Conservation (phyloP, 805 yeast genomes). For the Sugiyamaella lignohabitans region DNA sequence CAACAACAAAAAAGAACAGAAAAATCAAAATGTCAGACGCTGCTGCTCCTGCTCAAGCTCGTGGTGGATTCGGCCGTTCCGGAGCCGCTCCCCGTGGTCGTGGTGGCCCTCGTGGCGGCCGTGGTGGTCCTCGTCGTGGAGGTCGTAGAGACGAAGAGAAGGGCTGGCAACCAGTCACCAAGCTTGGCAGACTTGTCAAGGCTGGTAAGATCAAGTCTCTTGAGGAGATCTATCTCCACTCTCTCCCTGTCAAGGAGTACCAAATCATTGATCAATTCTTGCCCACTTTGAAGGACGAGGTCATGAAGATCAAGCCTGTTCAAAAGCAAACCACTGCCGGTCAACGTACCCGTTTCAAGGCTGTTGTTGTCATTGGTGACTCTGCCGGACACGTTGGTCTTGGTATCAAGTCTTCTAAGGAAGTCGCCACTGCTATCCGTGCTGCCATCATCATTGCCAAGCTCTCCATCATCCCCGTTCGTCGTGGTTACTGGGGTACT, state of each 20-base stretch:
- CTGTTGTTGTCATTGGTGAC: conserved; percentile 99
- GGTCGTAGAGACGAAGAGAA: conserved; percentile 90
- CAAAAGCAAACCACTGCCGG: conserved; percentile 99
- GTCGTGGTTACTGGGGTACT: conserved; percentile 99
- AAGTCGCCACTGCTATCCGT: conserved; percentile 99
- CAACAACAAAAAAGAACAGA: conserved; percentile 3
- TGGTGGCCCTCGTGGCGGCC: conserved; percentile 37
- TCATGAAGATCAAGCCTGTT: conserved; percentile 99
- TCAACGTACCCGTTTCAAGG: conserved; percentile 99
- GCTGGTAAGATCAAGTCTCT: conserved; percentile 95
- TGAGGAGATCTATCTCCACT: conserved; percentile 98
- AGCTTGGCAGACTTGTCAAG: conserved; percentile 99
- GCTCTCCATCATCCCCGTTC: conserved; percentile 97
- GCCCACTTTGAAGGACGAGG: conserved; percentile 96
- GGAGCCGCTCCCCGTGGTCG: conserved; percentile 37
- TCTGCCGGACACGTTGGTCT: conserved; percentile 99
- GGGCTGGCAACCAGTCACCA: conserved; percentile 99
- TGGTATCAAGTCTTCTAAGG: conserved; percentile 99
- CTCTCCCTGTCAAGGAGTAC: conserved; percentile 98
- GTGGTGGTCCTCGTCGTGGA: conserved; percentile 61
- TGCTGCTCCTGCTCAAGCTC: conserved; percentile 22
- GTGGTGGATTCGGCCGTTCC: conserved; percentile 32
- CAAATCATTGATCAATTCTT: conserved; percentile 96
- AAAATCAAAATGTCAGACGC: conserved; percentile 28
- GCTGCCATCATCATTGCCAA: conserved; percentile 99